Evolutionary conservation across 371 early-diverging fungal genomes (phyloP), one percentile per base, ranked within the genome.

Genomic region (Actinomucor elegans): DNA sequence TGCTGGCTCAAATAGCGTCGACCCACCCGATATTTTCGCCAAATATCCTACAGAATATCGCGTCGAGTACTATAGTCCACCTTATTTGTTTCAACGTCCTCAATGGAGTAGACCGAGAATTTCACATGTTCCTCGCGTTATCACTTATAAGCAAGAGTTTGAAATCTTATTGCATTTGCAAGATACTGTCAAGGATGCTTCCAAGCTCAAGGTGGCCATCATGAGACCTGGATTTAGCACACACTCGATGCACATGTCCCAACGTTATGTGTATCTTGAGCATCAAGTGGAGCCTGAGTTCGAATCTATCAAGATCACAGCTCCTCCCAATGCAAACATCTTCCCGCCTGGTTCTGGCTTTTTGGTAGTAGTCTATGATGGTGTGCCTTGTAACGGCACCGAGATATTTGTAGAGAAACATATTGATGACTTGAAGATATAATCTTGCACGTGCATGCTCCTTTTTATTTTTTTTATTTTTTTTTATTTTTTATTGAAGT

Each of bases 181-280:
- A 24, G 48, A 57, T 17, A 59, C 41, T n/a, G 38, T 48, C 17
- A 44, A 64, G 40, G 66, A 69, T 43, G 48, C 59, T 29, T 66
- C 57, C 50, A 64, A 69, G 12, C 12, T 79, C 27, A 59, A 62
- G 26, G 80, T 75, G 10, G 74, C 63, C 9, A 9, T 78, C 33
- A 55, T 84, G 11, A 57, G 72, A 23, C 65, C 71, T 36, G 85
- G 85, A 3, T 82, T 86, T 55, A 76, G 78, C 36, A 87, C 87
- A 10, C 87, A 87, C 52, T 80, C 84, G 11, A 74, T 78, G 43
- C 81, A 83, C 53, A 84, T 87, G 82, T 79, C 78, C 5, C 85
- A 84, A 50, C 69, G 86, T 14, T 78, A 80, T 59, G 67, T 77
- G 40, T 60, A 53, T 55, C 42, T 77, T 46, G 14, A 42, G 17